phyloP scores from a whole-genome alignment of 2,329 filamentous ascomycete genomes.

The Penicillium griseofulvum region DNA sequence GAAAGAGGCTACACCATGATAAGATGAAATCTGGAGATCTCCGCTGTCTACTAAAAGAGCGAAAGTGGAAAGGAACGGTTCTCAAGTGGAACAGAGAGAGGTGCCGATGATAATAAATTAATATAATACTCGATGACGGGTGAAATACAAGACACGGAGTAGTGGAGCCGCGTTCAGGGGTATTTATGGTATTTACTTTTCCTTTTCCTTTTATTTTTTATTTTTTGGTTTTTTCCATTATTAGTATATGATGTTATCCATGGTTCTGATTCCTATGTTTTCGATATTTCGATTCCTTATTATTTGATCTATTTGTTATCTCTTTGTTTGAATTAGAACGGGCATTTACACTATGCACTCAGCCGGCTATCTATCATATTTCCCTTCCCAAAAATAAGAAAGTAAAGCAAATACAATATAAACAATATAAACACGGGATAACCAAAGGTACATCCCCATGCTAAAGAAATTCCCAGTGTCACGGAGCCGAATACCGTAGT shows the following conservation, averaged over 20 bases:
- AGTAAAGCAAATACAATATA: neutral
- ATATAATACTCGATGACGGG: slow-evolving; percentile 9
- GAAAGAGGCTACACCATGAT: slow-evolving; percentile 10
- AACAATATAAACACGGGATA: neutral
- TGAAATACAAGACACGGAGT: slow-evolving; percentile 2
- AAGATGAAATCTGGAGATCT: slow-evolving; percentile 11
- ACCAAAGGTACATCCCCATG: slow-evolving; percentile 1
- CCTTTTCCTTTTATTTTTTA: neutral
- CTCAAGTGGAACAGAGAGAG: slow-evolving; percentile 6
- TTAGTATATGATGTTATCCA: neutral
- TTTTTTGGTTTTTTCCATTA: neutral
- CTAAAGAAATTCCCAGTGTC: slow-evolving; percentile 4
- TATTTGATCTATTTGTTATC: neutral
- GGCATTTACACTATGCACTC: neutral
- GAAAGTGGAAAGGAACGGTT: slow-evolving; percentile 9
- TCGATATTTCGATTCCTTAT: neutral
- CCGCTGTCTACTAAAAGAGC: slow-evolving; percentile 5
- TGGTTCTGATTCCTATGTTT: neutral
- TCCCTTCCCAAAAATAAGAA: no score
- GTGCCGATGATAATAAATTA: slow-evolving; percentile 10
- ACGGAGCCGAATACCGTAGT: slow-evolving; percentile 12
- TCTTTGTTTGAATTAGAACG: neutral
- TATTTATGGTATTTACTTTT: slow-evolving; percentile 8
- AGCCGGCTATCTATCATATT: neutral
- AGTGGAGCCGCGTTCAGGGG: slow-evolving; percentile 9